These are phyloP conservation scores for Fragosphaeria purpurea DNA, from an alignment of 2,329 filamentous ascomycete species.

Conservation along the genomic window DNA sequence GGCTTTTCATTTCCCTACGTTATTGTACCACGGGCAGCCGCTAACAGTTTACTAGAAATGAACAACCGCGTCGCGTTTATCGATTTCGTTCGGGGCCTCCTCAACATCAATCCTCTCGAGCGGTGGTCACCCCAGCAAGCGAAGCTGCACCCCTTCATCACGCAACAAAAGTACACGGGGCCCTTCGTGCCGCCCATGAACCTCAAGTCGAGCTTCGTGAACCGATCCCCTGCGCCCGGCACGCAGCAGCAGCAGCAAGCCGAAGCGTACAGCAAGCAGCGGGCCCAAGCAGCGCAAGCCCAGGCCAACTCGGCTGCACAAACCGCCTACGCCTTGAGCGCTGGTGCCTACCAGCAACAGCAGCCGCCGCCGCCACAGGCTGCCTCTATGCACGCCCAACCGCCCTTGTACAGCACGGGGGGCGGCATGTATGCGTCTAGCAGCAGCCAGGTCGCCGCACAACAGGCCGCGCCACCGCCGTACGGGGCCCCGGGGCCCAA, in stretches of 20 bases:
- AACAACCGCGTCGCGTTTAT: conserved; percentile 96
- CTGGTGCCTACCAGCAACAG: conserved; percentile 39
- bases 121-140: conserved; percentile 97
- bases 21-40: too few relatives aligned
- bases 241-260: conserved; percentile 95
- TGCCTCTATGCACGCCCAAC: conserved; percentile 17
- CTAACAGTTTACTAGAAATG: conserved; percentile 60
- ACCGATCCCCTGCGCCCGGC: conserved; percentile 80
- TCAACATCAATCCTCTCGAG: conserved; percentile 92
- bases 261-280: conserved; percentile 86
- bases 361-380: conserved; percentile 16
- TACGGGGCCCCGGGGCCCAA: conserved; percentile 61
- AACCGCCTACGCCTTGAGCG: conserved; percentile 50
- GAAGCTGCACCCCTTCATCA: conserved; percentile 96
- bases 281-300: conserved; percentile 63
- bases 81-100: conserved; percentile 86
- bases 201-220: conserved; percentile 74
- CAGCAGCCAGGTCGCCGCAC: conserved; percentile 38
- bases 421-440: conserved; percentile 57
- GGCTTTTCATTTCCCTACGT: not conserved
- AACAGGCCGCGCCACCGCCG: conserved; percentile 50
- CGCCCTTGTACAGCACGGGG: conserved; percentile 62
- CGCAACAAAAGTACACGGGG: conserved; percentile 92
- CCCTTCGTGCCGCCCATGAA: conserved; percentile 98
- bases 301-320: conserved; percentile 61